Conservation (phyloP, 129 eudicot species). For the Pittosporum tobira region DNA sequence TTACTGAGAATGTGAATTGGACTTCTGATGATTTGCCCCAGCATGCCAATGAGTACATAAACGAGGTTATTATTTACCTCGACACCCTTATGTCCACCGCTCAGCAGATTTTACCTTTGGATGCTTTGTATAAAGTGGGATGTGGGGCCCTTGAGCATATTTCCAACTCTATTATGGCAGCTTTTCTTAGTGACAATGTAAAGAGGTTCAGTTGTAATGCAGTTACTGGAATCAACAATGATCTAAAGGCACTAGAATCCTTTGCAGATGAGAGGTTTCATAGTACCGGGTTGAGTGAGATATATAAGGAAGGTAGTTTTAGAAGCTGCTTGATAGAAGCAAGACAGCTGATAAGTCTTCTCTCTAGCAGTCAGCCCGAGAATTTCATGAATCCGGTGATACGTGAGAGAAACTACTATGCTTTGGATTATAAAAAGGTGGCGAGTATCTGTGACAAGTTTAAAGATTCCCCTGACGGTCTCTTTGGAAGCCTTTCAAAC, state of each 20-base stretch:
- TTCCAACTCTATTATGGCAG: constrained; percentile 52
- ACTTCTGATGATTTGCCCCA: constrained; percentile 58
- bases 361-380: constrained; percentile 87
- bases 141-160: constrained; percentile 86
- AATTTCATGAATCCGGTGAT: constrained; percentile 94
- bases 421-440: constrained; percentile 67
- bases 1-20: constrained; percentile 71
- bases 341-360: constrained; percentile 72
- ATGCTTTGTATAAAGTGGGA: constrained; percentile 79
- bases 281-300: constrained; percentile 65
- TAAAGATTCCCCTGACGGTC: constrained; percentile 75
- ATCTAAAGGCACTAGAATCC: constrained; percentile 55
- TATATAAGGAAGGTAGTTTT: constrained; percentile 71
- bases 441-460: constrained; percentile 71
- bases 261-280: constrained; percentile 84
- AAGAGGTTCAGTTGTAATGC: constrained; percentile 81
- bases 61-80: constrained; percentile 65
- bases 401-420: constrained; percentile 60
- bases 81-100: constrained; percentile 75
- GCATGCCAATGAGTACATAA: constrained; percentile 49
- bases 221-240: constrained; percentile 54
- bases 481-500: constrained; percentile 85
- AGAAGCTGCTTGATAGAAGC: constrained; percentile 61
- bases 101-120: constrained; percentile 76
- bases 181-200: constrained; percentile 67